Percentiles rank a stretch among this genome's conserved stretches.
These are phyloP conservation scores for Myxozyma vanderwaltii DNA, from an alignment of 805 yeast species.

Conservation along the genomic window DNA sequence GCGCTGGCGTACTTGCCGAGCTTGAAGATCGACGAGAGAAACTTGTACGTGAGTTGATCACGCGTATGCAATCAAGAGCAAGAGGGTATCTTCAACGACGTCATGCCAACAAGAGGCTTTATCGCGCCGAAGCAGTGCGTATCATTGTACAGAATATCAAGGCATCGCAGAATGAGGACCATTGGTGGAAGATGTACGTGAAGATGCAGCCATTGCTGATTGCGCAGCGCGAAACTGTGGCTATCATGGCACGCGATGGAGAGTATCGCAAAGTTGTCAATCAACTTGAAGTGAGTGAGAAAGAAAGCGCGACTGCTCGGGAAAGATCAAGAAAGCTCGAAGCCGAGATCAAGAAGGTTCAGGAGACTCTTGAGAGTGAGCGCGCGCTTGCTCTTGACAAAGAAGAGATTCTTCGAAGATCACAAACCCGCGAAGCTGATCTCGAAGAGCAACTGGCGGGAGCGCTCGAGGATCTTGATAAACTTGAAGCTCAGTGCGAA, in stretches of 20 bases:
- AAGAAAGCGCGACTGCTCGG: conserved; percentile 38
- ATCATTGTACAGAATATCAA: conserved; percentile 64
- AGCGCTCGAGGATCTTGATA: conserved; percentile 42
- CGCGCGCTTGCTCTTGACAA: conserved; percentile 50
- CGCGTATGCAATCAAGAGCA: conserved; percentile 62
- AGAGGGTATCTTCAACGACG: conserved; percentile 67
- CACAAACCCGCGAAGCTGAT: conserved; percentile 48
- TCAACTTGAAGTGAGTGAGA: conserved; percentile 41
- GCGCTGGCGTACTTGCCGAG: conserved; percentile 75
- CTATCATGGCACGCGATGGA: conserved; percentile 43
- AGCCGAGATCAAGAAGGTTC: conserved; percentile 39
- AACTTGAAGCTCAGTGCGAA: conserved; percentile 40
- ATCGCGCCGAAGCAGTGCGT: conserved; percentile 68
- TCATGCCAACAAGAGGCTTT: conserved; percentile 51
- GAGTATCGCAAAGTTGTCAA: conserved; percentile 36
- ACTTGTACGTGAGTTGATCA: conserved; percentile 56
- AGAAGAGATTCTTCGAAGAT: conserved; percentile 49
- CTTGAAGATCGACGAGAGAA: conserved; percentile 77
- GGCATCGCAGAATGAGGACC: conserved; percentile 51
- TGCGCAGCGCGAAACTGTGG: conserved; percentile 57
- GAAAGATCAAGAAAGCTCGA: conserved; percentile 37
- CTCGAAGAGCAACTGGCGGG: conserved; percentile 41
- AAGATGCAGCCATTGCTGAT: conserved; percentile 74
- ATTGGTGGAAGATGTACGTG: conserved; percentile 78
- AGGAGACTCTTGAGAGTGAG: conserved; percentile 46